Base-by-base conservation (phyloP, 2,329 filamentous ascomycete species). In the Colletotrichum sp. region DNA sequence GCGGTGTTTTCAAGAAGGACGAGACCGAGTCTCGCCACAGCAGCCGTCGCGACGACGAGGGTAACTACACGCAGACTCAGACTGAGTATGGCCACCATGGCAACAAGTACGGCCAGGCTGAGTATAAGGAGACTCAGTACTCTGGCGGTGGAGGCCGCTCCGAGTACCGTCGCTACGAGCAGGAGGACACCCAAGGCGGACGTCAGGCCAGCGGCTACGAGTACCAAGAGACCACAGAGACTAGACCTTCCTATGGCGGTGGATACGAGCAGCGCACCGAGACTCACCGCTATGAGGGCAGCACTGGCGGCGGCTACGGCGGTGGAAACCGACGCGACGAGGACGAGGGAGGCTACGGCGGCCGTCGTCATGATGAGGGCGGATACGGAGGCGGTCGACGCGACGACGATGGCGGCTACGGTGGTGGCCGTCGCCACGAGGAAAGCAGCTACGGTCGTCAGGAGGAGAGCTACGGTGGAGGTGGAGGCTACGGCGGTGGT, bases 101-200 rank as follows among this genome's bases (percentile, higher is more conserved):
- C 24, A 84, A 89, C 78, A 88, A 89, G 64, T 93, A 93, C 78
- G 91, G 89, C 9, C 89, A 93, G 80, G 91, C 92, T 13, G 85
- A 93, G 81, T 89, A 91, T 79, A 88, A 86, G 36, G 85, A 92
- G 80, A 94, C 91, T 9, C 86, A 89, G 70, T 91, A 91, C 76
- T 85, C 88, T 21, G 87, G 88, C 70, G 93, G 93, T 66, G 90
- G 90, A 64, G 86, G 88, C 70, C 86, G 88, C 72, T 88, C 89
- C 52, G 90, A 93, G 73, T 94, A 93, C 83, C 87, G 88, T 73
- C 90, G 91, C 36, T 92, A 91, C 77, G 92, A 93, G 79, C 89
- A 93, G 79, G 87, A 90, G 62, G 84, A 88, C 38, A 84, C 85
- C 55, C 80, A 82, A 8, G 82, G 82, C 32, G 81, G 83, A 26